phyloP scores from a whole-genome alignment of 2,329 filamentous ascomycete genomes.

The Byssoonygena ceratinophila region DNA sequence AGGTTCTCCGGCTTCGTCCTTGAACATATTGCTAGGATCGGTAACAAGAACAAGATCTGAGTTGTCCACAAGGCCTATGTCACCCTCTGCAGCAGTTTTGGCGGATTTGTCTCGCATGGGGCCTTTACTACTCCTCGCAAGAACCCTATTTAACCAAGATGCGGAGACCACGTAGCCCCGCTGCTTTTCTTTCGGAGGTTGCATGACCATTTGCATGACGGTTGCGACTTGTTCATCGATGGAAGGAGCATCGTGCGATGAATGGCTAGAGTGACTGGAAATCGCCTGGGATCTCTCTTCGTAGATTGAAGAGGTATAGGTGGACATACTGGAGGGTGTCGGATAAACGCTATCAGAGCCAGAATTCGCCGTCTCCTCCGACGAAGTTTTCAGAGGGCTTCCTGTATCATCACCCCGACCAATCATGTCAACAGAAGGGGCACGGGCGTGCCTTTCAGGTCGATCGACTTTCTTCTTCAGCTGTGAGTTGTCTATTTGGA shows the following conservation, averaged over 20 bases:
- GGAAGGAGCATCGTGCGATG: conserved; percentile 28
- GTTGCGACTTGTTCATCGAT: conserved; percentile 63
- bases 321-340: conserved; percentile 32
- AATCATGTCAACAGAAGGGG: conserved; percentile 38
- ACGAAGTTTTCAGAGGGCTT: conserved; percentile 17
- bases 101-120: conserved; percentile 46
- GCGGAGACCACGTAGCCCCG: conserved; percentile 68
- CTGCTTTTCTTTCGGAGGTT: conserved; percentile 57
- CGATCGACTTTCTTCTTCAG: conserved; percentile 16
- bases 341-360: conserved; percentile 29
- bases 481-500: conserved; percentile 29
- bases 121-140: conserved; percentile 52
- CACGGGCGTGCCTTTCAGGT: conserved; percentile 20
- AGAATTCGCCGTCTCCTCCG: conserved; percentile 25
- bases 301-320: conserved; percentile 26
- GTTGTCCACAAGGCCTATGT: conserved; percentile 77
- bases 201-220: conserved; percentile 50
- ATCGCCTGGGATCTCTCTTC: conserved; percentile 19
- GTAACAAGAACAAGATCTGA: conserved; percentile 61
- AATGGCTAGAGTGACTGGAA: conserved; percentile 13
- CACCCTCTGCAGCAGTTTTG: conserved; percentile 51
- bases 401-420: conserved; percentile 22
- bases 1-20: conserved; percentile 37
- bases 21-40: conserved; percentile 33
- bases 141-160: conserved; percentile 65